Evolutionary conservation across 2,329 filamentous ascomycete genomes (phyloP).

Genomic region (Neopestalotiopsis clavispora): DNA sequence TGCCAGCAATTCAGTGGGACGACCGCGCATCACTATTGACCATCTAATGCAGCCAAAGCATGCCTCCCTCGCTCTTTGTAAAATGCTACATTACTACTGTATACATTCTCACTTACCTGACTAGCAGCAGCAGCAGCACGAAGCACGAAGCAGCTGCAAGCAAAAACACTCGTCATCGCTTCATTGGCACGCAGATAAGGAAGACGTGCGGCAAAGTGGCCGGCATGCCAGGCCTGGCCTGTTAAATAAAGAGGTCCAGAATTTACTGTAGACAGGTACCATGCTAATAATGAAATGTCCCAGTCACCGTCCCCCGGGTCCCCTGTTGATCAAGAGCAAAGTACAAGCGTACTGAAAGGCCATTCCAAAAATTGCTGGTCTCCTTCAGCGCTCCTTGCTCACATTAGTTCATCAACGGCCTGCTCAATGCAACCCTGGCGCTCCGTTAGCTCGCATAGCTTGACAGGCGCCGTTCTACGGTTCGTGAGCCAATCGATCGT

Average conservation of each 20-base stretch:
- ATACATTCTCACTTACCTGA: no score
- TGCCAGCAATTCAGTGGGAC: slow-evolving; percentile 23
- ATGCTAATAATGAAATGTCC: background rate
- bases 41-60: slow-evolving; percentile 20
- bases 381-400: slow-evolving; percentile 12
- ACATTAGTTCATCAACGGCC: slow-evolving; percentile 15
- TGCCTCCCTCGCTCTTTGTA: background rate
- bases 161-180: slow-evolving; percentile 10
- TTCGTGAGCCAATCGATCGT: slow-evolving; percentile 37
- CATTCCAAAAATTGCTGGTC: background rate
- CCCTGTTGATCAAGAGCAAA: slow-evolving; percentile 9
- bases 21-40: slow-evolving; percentile 25
- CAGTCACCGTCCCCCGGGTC: no score
- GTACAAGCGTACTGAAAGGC: background rate
- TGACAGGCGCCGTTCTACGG: slow-evolving; percentile 32
- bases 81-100: background rate
- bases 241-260: background rate
- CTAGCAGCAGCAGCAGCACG: no score
- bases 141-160: background rate
- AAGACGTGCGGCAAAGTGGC: background rate
- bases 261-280: background rate
- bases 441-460: slow-evolving; percentile 37
- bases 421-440: slow-evolving; percentile 26
- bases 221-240: background rate
- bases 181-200: slow-evolving; percentile 5